These are phyloP conservation scores for Lenwebbia sp. DNA, from an alignment of 345 rosid species.

Conservation along the genomic window DNA sequence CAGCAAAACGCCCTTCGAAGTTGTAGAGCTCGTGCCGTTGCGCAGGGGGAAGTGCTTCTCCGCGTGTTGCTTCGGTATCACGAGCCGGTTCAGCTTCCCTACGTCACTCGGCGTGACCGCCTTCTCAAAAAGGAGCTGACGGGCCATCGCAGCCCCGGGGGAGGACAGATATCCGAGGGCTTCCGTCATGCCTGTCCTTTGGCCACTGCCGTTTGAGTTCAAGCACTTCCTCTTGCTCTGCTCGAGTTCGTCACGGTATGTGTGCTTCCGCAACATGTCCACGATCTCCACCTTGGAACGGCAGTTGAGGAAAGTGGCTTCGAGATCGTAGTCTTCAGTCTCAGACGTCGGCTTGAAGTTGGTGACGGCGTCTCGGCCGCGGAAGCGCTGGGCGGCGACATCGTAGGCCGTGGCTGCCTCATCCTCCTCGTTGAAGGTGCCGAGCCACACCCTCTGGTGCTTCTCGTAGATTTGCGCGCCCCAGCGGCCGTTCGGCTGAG, in stretches of 20 bases:
- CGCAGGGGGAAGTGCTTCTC: constrained; percentile 75
- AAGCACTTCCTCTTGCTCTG: constrained; percentile 49
- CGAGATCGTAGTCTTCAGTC: constrained; percentile 25
- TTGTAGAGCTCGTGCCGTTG: constrained; percentile 8
- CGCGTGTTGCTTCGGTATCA: constrained; percentile 54
- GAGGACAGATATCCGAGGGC: background rate
- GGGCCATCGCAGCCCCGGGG: background rate
- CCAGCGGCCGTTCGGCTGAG: constrained; percentile 96
- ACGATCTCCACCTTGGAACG: constrained; percentile 89
- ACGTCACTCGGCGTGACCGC: constrained; percentile 59
- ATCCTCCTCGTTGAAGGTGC: constrained; percentile 76
- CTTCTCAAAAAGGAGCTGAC: constrained; percentile 33
- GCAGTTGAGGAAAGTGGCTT: constrained; percentile 40
- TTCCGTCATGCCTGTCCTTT: background rate
- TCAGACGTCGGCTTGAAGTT: constrained; percentile 41
- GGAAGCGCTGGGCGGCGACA: constrained; percentile 72
- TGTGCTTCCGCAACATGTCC: constrained; percentile 87
- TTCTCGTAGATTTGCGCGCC: constrained; percentile 99
- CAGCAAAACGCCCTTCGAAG: constrained; percentile 46
- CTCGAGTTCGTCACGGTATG: constrained; percentile 65
- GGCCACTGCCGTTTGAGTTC: constrained; percentile 17
- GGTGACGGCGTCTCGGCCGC: constrained; percentile 77
- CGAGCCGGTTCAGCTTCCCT: constrained; percentile 52
- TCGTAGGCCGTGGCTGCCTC: constrained; percentile 89
- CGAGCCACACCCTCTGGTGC: constrained; percentile 94